These are phyloP conservation scores for Hylodesmum podocarpum DNA, from an alignment of 306 rosid genomes.

Conservation along the genomic window DNA sequence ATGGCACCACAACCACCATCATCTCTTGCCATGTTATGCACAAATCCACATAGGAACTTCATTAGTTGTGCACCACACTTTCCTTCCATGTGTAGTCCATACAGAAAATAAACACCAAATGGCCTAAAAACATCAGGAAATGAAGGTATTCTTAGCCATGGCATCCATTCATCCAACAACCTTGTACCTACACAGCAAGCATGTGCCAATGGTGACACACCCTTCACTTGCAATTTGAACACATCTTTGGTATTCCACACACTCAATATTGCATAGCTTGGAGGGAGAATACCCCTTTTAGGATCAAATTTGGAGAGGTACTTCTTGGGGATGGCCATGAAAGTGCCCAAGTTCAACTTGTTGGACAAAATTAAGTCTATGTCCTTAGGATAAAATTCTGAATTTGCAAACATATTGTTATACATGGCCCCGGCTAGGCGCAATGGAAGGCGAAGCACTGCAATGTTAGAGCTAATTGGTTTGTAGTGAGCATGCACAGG, in stretches of 20 bases:
- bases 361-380: constrained; percentile 59
- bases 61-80: constrained; percentile 52
- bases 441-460: constrained; percentile 47
- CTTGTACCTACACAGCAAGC: constrained; percentile 73
- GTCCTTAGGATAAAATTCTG: constrained; percentile 81
- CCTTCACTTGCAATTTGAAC: constrained; percentile 76
- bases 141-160: constrained; percentile 88
- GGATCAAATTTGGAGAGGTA: constrained; percentile 51
- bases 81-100: constrained; percentile 80
- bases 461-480: constrained; percentile 41
- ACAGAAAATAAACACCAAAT: constrained; percentile 79
- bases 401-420: constrained; percentile 45
- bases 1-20: constrained; percentile 77
- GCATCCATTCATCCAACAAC: constrained; percentile 73
- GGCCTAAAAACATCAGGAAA: constrained; percentile 76
- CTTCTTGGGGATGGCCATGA: constrained; percentile 76
- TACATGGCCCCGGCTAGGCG: constrained; percentile 47
- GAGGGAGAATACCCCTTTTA: constrained; percentile 45
- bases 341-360: constrained; percentile 75
- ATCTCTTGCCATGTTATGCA: constrained; percentile 76
- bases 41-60: constrained; percentile 61
- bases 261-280: constrained; percentile 68
- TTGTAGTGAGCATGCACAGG: constrained; percentile 88
- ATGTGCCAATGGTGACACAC: constrained; percentile 58
- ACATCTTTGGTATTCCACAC: constrained; percentile 96